phyloP scores from a whole-genome alignment of 2,329 filamentous ascomycete genomes.

The Moelleriella libera region DNA sequence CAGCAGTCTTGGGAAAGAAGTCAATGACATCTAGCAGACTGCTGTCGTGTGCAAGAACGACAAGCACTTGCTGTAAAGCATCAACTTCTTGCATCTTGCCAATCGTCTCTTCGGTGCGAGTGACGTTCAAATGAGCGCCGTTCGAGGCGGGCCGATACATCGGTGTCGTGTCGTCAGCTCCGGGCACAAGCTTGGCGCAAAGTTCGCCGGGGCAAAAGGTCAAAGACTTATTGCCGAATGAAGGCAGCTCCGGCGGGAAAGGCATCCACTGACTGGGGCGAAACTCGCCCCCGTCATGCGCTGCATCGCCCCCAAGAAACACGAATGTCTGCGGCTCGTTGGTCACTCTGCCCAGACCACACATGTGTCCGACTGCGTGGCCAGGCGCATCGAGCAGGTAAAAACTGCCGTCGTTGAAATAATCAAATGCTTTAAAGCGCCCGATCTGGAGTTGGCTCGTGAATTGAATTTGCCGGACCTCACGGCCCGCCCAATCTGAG shows the following conservation, averaged over 20 bases:
- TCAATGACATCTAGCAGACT: background rate
- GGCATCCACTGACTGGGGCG: background rate
- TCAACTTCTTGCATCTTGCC: conserved; percentile 1
- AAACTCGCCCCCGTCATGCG: conserved; percentile 7
- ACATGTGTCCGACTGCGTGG: conserved; percentile 9
- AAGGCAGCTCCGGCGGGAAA: background rate
- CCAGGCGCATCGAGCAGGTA: conserved; percentile 22
- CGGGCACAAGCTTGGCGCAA: background rate
- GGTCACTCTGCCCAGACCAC: conserved; percentile 8
- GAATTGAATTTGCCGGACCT: conserved; percentile 7
- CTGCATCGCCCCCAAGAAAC: conserved; percentile 10
- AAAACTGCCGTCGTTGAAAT: conserved; percentile 24
- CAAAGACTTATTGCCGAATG: too few species aligned
- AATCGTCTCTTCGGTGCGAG: background rate
- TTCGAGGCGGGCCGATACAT: background rate
- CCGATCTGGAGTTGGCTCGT: conserved; percentile 11
- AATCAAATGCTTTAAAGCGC: conserved; percentile 23
- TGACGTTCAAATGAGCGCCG: background rate
- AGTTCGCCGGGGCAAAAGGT: background rate
- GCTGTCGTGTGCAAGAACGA: background rate
- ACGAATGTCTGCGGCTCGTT: conserved; percentile 7
- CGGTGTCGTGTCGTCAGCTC: background rate
- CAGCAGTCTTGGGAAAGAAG: background rate
- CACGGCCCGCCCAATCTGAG: conserved; percentile 7
- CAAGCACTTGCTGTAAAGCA: conserved; percentile 1